Percentiles rank a stretch among this genome's conserved stretches.
phyloP scores from a whole-genome alignment of 2,329 filamentous ascomycete species.

The Botrytis tulipae region DNA sequence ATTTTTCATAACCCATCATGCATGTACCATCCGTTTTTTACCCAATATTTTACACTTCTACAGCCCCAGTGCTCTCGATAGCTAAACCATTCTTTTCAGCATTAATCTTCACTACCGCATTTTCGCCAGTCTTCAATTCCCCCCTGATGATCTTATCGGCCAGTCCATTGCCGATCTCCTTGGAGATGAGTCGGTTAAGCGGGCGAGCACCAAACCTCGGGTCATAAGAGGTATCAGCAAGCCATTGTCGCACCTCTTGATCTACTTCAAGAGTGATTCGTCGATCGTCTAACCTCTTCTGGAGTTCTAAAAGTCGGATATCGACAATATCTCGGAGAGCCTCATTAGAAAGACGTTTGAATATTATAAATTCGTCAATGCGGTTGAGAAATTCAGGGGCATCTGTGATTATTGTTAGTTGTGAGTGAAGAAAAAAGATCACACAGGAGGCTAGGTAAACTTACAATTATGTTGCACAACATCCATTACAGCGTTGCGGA shows the following conservation, averaged over 20 bases:
- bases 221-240: slow-evolving; percentile 87
- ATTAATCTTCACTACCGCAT: slow-evolving; percentile 67
- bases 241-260: slow-evolving; percentile 74
- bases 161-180: slow-evolving; percentile 82
- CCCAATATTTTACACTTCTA: background rate
- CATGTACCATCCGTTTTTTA: background rate
- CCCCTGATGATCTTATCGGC: slow-evolving; percentile 92
- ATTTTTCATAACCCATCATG: slow-evolving; percentile 9
- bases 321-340: slow-evolving; percentile 92
- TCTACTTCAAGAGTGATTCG: slow-evolving; percentile 75
- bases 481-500: slow-evolving; percentile 83
- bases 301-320: slow-evolving; percentile 82
- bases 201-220: slow-evolving; percentile 88
- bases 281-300: slow-evolving; percentile 77
- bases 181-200: slow-evolving; percentile 85
- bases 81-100: slow-evolving; percentile 59
- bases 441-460: slow-evolving; percentile 39
- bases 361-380: slow-evolving; percentile 95
- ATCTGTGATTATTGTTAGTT: slow-evolving; percentile 42
- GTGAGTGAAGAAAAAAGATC: background rate
- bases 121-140: slow-evolving; percentile 71
- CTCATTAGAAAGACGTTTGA: slow-evolving; percentile 75
- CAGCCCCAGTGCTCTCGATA: slow-evolving; percentile 40
- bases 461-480: slow-evolving; percentile 63
- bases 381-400: slow-evolving; percentile 95